Percentiles rank a stretch among this genome's conserved stretches.
phyloP scores from a whole-genome alignment of 83 land plant species.

The Isoetes engelmannii region DNA sequence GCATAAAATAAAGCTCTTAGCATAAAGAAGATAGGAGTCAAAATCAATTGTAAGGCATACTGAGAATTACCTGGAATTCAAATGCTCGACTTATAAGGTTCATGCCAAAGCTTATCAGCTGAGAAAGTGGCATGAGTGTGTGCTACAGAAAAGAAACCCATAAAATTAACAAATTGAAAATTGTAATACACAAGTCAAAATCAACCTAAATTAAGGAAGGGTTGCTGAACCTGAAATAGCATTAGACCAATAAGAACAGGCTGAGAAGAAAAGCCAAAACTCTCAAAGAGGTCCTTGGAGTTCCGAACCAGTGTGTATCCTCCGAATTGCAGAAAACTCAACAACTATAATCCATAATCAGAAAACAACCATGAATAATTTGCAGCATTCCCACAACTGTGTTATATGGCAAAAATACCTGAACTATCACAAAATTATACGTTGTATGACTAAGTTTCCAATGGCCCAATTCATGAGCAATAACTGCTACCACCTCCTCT shows the following conservation, averaged over 20 bases:
- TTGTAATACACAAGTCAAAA: too few relatives aligned
- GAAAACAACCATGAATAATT: not conserved
- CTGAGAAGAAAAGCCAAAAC: constrained; percentile 92
- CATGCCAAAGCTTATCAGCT: constrained; percentile 79
- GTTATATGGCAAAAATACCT: constrained; percentile 38
- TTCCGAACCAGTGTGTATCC: constrained; percentile 93
- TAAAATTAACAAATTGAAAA: not conserved
- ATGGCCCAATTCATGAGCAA: constrained; percentile 95
- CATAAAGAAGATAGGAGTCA: constrained; percentile 1
- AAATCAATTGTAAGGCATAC: not conserved
- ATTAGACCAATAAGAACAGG: constrained; percentile 92
- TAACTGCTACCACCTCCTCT: constrained; percentile 96
- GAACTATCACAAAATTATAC: constrained; percentile 77
- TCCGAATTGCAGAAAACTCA: constrained; percentile 87
- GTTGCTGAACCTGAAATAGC: constrained; percentile 68
- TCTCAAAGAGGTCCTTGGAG: constrained; percentile 72
- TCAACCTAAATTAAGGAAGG: not conserved
- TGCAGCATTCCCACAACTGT: not conserved
- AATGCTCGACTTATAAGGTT: constrained; percentile 96
- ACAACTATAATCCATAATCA: constrained; percentile 43
- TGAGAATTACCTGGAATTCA: constrained; percentile 75
- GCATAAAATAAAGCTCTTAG: not conserved
- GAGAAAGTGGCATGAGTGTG: constrained; percentile 81
- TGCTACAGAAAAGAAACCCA: constrained; percentile 41
- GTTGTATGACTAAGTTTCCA: constrained; percentile 96